A percentile compares a stretch with the other conserved stretches of the same genome.
Conservation (phyloP, 2,329 filamentous ascomycete genomes). For the Keithomyces neogunnii region DNA sequence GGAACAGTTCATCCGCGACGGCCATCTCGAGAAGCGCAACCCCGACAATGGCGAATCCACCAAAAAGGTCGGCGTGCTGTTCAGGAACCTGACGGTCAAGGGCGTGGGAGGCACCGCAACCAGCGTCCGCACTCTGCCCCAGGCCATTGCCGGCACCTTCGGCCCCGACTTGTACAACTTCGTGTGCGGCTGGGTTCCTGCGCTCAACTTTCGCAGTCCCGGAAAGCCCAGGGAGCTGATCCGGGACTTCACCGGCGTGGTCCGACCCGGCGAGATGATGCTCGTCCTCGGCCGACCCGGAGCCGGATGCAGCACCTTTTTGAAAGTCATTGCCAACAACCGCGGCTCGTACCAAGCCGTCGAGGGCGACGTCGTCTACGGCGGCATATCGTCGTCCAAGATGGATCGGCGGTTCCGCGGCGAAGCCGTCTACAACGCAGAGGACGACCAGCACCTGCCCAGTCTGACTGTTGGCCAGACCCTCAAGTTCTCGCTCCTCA, state of each 20-base stretch:
- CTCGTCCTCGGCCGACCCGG: slow-evolving; percentile 59
- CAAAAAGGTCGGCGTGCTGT: slow-evolving; percentile 72
- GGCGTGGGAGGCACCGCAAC: slow-evolving; percentile 58
- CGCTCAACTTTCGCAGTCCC: background rate
- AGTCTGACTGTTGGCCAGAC: slow-evolving; percentile 71
- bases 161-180: slow-evolving; percentile 69
- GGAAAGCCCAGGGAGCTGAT: slow-evolving; percentile 3
- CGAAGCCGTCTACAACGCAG: slow-evolving; percentile 70
- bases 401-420: slow-evolving; percentile 63
- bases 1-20: slow-evolving; percentile 61
- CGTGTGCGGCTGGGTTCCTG: slow-evolving; percentile 33
- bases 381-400: slow-evolving; percentile 59
- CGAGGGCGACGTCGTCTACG: slow-evolving; percentile 49
- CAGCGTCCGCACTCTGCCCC: slow-evolving; percentile 64
- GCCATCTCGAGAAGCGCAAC: slow-evolving; percentile 66
- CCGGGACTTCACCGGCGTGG: slow-evolving; percentile 24
- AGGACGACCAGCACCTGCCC: slow-evolving; percentile 70
- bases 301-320: slow-evolving; percentile 66
- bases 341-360: slow-evolving; percentile 50
- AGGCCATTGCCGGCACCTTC: slow-evolving; percentile 69
- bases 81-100: slow-evolving; percentile 67
- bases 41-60: slow-evolving; percentile 43
- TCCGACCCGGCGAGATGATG: slow-evolving; percentile 29
- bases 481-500: slow-evolving; percentile 64
- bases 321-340: slow-evolving; percentile 68